Conservation (phyloP, 225 moss, liverwort and hornwort species). For the Physcomitrellopsis africana region DNA sequence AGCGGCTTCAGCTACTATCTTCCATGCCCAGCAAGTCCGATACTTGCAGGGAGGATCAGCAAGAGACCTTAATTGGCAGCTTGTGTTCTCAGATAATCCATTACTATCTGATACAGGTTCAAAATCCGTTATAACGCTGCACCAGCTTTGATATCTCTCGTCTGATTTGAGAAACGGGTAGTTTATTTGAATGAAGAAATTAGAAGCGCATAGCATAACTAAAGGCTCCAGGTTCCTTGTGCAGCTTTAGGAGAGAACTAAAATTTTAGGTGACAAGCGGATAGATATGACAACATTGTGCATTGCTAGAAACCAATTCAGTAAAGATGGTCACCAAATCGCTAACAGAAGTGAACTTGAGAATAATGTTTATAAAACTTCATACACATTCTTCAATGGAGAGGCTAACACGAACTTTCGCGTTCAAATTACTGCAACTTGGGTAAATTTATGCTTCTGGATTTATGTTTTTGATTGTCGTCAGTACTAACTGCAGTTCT, state of each 20-base stretch:
- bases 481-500: not conserved
- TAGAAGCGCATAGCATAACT: not conserved
- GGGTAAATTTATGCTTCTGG: not conserved
- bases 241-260: slow-evolving; percentile 39
- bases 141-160: not conserved
- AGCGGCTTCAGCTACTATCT: too few relatives aligned
- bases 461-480: not conserved
- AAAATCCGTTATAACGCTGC: not conserved
- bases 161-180: too few relatives aligned
- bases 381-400: not conserved
- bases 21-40: too few relatives aligned
- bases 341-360: slow-evolving; percentile 25
- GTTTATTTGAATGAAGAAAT: not conserved
- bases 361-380: not conserved
- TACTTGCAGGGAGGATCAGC: too few relatives aligned
- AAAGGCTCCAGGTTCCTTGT: slow-evolving; percentile 1
- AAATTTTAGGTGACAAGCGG: too few relatives aligned
- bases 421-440: not conserved
- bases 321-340: slow-evolving; percentile 7
- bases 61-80: too few relatives aligned
- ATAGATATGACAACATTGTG: slow-evolving; percentile 31
- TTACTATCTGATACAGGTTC: too few relatives aligned
- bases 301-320: slow-evolving; percentile 33
- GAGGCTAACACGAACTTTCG: not conserved
- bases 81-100: too few relatives aligned